Evolutionary conservation across 108 stramenopile species (phyloP).

Genomic region (Bacterosira constricta): DNA sequence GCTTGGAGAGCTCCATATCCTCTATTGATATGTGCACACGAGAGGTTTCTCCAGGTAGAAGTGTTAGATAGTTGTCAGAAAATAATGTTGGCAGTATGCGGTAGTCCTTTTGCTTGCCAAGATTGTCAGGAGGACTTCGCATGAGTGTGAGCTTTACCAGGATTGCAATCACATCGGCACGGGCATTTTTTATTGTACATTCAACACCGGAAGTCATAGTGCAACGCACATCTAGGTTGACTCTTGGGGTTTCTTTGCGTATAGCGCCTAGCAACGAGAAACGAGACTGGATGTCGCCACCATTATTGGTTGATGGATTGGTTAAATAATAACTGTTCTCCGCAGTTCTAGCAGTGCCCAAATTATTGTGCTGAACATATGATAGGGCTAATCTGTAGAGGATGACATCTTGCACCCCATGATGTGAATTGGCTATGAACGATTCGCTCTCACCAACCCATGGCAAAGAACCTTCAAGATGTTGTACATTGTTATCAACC

Average conservation of each 20-base stretch:
- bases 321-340: slow-evolving; percentile 30
- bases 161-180: slow-evolving; percentile 9
- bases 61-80: slow-evolving; percentile 28
- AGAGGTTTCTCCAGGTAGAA: slow-evolving; percentile 28
- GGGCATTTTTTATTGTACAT: slow-evolving; percentile 12
- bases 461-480: slow-evolving; percentile 12
- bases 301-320: slow-evolving; percentile 5
- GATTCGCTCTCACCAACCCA: slow-evolving; percentile 15
- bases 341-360: neutral
- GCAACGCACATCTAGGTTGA: slow-evolving; percentile 17
- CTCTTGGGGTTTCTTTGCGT: slow-evolving; percentile 13
- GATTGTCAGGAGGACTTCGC: neutral
- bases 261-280: slow-evolving; percentile 25
- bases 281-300: slow-evolving; percentile 10
- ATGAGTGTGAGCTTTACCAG: slow-evolving; percentile 30
- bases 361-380: neutral
- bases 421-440: neutral
- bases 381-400: slow-evolving; percentile 21
- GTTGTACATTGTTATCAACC: slow-evolving; percentile 18
- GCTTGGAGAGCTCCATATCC: neutral
- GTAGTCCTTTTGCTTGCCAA: neutral
- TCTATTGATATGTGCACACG: neutral
- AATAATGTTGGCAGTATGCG: slow-evolving; percentile 24
- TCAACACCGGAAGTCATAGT: slow-evolving; percentile 1
- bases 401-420: slow-evolving; percentile 10